Percentiles rank a stretch among this genome's conserved stretches.
These are phyloP conservation scores for Stenocarpella maydis DNA, from an alignment of 2,329 filamentous ascomycete genomes.

Conservation along the genomic window DNA sequence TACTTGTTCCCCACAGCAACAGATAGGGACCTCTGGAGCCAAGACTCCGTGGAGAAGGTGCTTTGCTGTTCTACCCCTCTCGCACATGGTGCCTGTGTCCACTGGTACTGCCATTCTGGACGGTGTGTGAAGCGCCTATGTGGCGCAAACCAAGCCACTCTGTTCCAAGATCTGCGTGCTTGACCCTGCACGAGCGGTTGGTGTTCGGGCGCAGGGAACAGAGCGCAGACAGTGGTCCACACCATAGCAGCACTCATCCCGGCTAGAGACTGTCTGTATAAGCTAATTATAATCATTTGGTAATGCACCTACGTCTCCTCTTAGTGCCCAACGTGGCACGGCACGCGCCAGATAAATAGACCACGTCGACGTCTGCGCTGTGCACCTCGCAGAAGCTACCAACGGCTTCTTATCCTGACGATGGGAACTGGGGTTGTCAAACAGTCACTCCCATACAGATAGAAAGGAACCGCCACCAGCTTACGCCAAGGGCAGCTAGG, in stretches of 20 bases:
- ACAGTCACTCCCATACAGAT: no score
- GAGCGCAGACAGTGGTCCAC: conserved; percentile 7
- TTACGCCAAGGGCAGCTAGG: neutral
- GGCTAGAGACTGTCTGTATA: conserved; percentile 27
- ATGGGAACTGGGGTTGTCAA: neutral
- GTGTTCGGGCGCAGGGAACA: neutral
- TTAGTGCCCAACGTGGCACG: conserved; percentile 1
- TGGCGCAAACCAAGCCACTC: neutral
- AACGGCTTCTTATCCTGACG: neutral
- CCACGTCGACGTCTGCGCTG: neutral
- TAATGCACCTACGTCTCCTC: conserved; percentile 6
- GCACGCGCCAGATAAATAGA: neutral
- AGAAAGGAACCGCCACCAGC: neutral
- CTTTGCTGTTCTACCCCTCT: neutral
- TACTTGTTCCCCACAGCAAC: neutral
- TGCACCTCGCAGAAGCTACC: neutral
- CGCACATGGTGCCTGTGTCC: neutral
- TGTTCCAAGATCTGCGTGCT: neutral
- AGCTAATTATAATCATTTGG: conserved; percentile 29
- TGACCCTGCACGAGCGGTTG: neutral
- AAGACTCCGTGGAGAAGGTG: neutral
- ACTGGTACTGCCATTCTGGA: neutral
- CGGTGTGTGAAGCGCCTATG: neutral
- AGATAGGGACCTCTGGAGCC: conserved; percentile 4
- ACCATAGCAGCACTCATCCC: conserved; percentile 4